Evolutionary conservation across 177 flowering plant genomes (phyloP), one percentile per base, ranked within the genome.

Genomic region (Vitis hybrid): DNA sequence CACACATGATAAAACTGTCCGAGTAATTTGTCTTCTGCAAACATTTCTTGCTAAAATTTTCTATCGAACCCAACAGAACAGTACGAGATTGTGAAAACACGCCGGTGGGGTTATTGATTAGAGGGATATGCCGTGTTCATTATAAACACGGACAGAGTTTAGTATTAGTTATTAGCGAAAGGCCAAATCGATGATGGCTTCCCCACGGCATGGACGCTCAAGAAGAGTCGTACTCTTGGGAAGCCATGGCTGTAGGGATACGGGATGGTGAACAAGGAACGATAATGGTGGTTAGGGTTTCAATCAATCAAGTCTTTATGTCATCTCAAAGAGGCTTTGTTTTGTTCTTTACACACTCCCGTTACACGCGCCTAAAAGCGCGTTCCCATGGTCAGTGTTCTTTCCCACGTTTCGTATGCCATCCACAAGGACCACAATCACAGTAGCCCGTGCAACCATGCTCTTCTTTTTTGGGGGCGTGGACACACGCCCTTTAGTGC

Each of bases 221-320:
- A 11, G 22, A 61, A 50, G 10, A 11, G 38, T 58, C 15, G 59
- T 1, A 14, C 58, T 55, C 58, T 55, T 13, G 17, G 58, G 58
- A 15, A 55, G 17, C 17, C 58, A 64, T 20, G 56, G 38, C 62
- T 55, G 62, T 64, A 12, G 56, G 50, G 74, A 71, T 71, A 44
- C 62, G 38, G 47, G 73, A 54, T 52, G 59, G 9, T 31, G 62
- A 52, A 0, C 4, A 0, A 28, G 33, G 57, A 55, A 38, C 47
- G 31, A 28, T 4, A 7, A 38, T 38, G 47, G 47, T 38, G 47
- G 17, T 31, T 6, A 47, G 20, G 54, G 67, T 7, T 38, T 5
- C 47, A 8, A 38, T 38, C 47, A 71, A 71, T 63, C 69, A 31
- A 65, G 38, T 72, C 61, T 54, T 66, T 72, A 53, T 70, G 51